Evolutionary conservation across 352 stramenopile genomes (phyloP), one percentile per base, ranked within the genome.

Genomic region (Globisporangium spinosum): DNA sequence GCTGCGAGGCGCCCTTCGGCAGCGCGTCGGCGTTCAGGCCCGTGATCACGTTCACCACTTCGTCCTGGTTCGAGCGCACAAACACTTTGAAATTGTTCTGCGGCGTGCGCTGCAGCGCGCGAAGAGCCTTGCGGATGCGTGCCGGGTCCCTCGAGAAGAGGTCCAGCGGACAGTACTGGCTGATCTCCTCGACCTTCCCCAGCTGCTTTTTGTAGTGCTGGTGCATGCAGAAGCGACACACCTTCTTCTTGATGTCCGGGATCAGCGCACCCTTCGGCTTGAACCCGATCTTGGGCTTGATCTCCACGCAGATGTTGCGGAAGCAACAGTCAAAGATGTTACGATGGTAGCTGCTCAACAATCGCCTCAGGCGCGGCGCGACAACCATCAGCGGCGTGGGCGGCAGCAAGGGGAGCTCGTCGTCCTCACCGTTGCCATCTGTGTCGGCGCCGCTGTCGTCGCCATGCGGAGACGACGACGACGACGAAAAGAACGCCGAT

Each of bases 81-180:
- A 96, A 95, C 20, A 95, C 77, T 69, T 93, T 92, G 62, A 95
- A 93, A 58, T 97, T 95, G 77, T 97, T 97, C 70, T 95, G 89
- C n/a, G 89, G 89, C 7, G 87, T 95, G 35, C 81, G 76, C 58
- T 92, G 80, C 51, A 97, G 72, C 0, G 80, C 81, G 6, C 82
- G 70, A 15, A 97, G 67, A 0, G 89, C 86, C 23, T 75, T 67
- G 22, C 77, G 75, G 38, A 93, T 90, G 51, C 87, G 78, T 9
- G 67, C 65, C 0, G 71, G 65, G 63, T 95, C 80, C 22, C 77
- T 72, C 3, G 89, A 94, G 58, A 95, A 97, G 40, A 97, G 70
- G 70, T 92, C 85, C 58, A 95, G 65, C 0, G 89, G 89, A 61
- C 83, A 94, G 65, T 95, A 97, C 70, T 86, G 73, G 54, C 89